Evolutionary conservation across 345 rosid genomes (phyloP).

Genomic region (Reutealis trisperma): DNA sequence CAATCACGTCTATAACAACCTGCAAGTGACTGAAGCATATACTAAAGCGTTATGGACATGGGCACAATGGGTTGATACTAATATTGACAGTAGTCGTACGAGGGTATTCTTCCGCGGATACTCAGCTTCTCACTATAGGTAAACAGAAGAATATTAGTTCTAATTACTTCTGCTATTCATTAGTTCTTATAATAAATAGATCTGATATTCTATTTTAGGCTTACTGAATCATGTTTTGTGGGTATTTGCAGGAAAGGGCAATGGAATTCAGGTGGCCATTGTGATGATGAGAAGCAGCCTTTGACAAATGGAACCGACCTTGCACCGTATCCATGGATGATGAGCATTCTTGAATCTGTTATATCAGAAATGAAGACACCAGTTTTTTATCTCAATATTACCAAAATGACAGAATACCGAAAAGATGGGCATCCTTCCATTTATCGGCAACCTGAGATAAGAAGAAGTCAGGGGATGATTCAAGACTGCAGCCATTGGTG

Average conservation of each 20-base stretch:
- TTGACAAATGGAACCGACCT: constrained; percentile 44
- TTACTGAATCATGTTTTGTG: not conserved
- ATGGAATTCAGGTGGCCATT: constrained; percentile 63
- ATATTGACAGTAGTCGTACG: constrained; percentile 49
- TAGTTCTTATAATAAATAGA: not conserved
- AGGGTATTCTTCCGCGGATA: constrained; percentile 71
- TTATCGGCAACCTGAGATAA: constrained; percentile 40
- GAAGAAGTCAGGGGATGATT: constrained; percentile 29
- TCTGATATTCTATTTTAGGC: not conserved
- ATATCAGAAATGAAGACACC: constrained; percentile 72
- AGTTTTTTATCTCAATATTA: constrained; percentile 65
- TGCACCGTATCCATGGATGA: constrained; percentile 68
- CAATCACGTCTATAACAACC: constrained; percentile 44
- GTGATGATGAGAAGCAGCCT: constrained; percentile 51
- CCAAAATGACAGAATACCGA: constrained; percentile 67
- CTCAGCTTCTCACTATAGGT: constrained; percentile 86
- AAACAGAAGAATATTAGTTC: not conserved
- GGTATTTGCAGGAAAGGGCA: constrained; percentile 50
- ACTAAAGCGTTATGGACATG: constrained; percentile 67
- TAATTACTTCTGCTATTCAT: not conserved
- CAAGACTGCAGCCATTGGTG: constrained; percentile 90
- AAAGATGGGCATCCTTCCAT: constrained; percentile 76
- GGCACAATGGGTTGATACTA: constrained; percentile 75
- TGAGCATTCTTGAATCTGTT: constrained; percentile 60
- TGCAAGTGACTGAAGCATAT: constrained; percentile 60